Evolutionary conservation across 352 stramenopile genomes (phyloP).

Genomic region (Phytophthora pistaciae): DNA sequence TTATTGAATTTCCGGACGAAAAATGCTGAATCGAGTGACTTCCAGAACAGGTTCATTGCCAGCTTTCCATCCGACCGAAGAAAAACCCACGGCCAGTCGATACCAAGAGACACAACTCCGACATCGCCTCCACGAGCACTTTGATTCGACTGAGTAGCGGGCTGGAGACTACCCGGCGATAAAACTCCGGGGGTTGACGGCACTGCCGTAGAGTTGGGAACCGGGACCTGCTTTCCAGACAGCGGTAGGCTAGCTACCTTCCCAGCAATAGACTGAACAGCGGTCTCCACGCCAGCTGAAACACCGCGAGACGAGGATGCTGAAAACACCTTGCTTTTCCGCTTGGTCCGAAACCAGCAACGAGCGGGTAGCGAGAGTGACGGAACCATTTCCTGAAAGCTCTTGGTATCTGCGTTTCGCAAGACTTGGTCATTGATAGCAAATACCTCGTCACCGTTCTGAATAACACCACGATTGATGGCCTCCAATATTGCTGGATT

Average conservation of each 20-base stretch:
- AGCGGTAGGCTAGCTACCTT: slow-evolving; percentile 3
- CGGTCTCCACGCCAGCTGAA: not conserved
- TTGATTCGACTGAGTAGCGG: not conserved
- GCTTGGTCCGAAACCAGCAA: slow-evolving; percentile 69
- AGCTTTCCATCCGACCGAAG: slow-evolving; percentile 85
- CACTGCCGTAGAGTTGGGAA: not conserved
- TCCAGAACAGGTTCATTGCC: slow-evolving; percentile 88
- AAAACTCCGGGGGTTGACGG: not conserved
- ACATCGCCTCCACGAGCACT: slow-evolving; percentile 8
- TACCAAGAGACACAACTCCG: slow-evolving; percentile 33
- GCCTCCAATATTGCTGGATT: slow-evolving; percentile 58
- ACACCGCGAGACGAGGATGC: not conserved
- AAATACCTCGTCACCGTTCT: slow-evolving; percentile 71
- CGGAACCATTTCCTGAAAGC: slow-evolving; percentile 48
- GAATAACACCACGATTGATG: slow-evolving; percentile 58
- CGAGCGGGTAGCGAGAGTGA: slow-evolving; percentile 48
- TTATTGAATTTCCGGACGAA: slow-evolving; percentile 64
- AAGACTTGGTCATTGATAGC: slow-evolving; percentile 67
- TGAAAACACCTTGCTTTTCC: slow-evolving; percentile 23
- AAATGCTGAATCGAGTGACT: slow-evolving; percentile 73
- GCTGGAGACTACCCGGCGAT: not conserved
- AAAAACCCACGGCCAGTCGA: slow-evolving; percentile 86
- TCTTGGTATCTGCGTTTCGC: slow-evolving; percentile 30
- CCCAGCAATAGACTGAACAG: not conserved
- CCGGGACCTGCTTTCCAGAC: not conserved